Evolutionary conservation across 108 stramenopile species (phyloP), one percentile per base, ranked within the genome.

Genomic region (Fragilariopsis cylindrus): DNA sequence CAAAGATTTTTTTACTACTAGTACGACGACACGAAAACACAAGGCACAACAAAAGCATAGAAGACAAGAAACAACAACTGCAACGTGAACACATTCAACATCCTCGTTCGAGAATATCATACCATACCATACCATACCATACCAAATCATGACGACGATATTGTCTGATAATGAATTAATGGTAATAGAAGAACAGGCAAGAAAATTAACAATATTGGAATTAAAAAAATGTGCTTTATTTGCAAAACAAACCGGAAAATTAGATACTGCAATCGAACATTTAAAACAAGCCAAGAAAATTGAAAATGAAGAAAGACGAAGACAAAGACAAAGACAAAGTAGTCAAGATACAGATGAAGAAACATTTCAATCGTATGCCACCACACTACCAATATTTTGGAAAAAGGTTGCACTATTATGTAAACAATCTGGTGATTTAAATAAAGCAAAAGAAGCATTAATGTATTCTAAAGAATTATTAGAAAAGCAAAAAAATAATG

Each of bases 381-480:
- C 30, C 21, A 50, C 49, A 11, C 7, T 52, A 30, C 67, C 67
- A n/a, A 19, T 79, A 11, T 65, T 73, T 16, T 71, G 48, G 57
- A 76, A 81, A 54, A 65, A 76, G 64, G 43, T 72, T 6, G 80
- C 80, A 4, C 16, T 76, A 0, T 46, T 76, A 8, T 48, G 43
- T 55, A 81, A 81, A 43, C 60, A 75, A 15, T 43, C 66, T 56
- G 75, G 75, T 39, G 75, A 76, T 41, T 19, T 81, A 3, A 71
- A 76, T 46, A 55, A 69, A 45, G 80, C 80, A 43, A 81, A 76
- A 60, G 55, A 76, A 45, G 71, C 71, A 3, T 68, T 81, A 66
- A 5, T 81, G 42, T 21, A 73, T 40, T 68, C 80, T 48, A 81
- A 81, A 76, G 71, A 65, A 48, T 40, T 80, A 21, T 69, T 16